Percentiles rank a stretch among this genome's conserved stretches.
These are phyloP conservation scores for Galerina marginata DNA, from an alignment of 768 basidiomycete genomes.

Conservation along the genomic window DNA sequence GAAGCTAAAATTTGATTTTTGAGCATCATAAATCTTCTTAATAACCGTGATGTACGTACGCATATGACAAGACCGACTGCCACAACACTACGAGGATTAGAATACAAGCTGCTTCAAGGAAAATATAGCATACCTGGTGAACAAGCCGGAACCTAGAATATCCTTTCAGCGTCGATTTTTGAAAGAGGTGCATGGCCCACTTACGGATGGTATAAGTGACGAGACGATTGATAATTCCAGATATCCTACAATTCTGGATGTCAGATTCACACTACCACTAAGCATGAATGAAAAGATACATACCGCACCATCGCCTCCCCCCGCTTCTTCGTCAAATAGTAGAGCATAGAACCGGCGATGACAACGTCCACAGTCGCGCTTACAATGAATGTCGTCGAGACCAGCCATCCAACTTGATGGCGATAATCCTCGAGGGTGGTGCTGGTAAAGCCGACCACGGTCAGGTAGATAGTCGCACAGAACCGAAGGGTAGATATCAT, in stretches of 20 bases:
- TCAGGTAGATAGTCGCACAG: slow-evolving; percentile 33
- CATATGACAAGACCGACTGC: slow-evolving; percentile 24
- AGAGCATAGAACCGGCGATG: slow-evolving; percentile 37
- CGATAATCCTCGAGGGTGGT: slow-evolving; percentile 25
- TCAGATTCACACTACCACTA: neutral
- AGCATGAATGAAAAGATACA: neutral
- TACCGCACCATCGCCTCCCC: slow-evolving; percentile 24
- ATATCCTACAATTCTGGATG: slow-evolving; percentile 19
- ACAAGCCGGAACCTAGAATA: slow-evolving; percentile 27
- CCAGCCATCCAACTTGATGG: slow-evolving; percentile 34
- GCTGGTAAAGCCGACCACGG: slow-evolving; percentile 27
- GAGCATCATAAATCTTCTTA: neutral
- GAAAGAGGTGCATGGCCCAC: slow-evolving; percentile 1
- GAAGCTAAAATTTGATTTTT: slow-evolving; percentile 19
- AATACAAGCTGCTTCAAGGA: neutral
- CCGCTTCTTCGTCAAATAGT: slow-evolving; percentile 30
- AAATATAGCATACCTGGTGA: slow-evolving; percentile 26
- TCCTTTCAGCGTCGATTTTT: neutral
- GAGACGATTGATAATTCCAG: slow-evolving; percentile 31
- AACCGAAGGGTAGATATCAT: slow-evolving; percentile 29
- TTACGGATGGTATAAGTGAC: slow-evolving; percentile 35
- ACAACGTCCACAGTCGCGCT: slow-evolving; percentile 36
- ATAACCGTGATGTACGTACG: slow-evolving; percentile 16
- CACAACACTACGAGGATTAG: slow-evolving; percentile 11
- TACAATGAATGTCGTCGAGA: slow-evolving; percentile 32